Evolutionary conservation across 148 eudicot genomes (phyloP).

Genomic region (Vaccinium darrowii): DNA sequence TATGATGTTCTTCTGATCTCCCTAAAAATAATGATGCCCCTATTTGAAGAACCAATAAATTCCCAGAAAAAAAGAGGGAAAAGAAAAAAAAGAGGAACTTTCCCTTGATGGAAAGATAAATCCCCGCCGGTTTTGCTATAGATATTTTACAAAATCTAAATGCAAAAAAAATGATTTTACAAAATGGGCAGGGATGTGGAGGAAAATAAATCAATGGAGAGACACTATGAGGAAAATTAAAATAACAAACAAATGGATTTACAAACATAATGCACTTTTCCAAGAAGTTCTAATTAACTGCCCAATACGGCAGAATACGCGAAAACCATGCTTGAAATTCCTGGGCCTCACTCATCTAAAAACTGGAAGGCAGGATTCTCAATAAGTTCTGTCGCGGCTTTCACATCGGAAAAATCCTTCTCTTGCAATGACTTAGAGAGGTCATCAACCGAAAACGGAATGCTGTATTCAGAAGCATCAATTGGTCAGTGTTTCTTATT

Average conservation of each 20-base stretch:
- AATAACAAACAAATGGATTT: constrained; percentile 14
- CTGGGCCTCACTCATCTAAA: constrained; percentile 66
- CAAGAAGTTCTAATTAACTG: background rate
- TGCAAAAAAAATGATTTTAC: constrained; percentile 18
- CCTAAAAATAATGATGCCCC: constrained; percentile 37
- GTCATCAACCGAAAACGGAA: constrained; percentile 93
- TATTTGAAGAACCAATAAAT: constrained; percentile 18
- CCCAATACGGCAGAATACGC: constrained; percentile 21
- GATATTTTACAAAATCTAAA: constrained; percentile 17
- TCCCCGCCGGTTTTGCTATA: constrained; percentile 20
- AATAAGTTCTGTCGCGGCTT: constrained; percentile 69
- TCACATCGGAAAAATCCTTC: constrained; percentile 78
- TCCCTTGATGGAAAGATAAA: background rate
- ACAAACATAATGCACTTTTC: constrained; percentile 17
- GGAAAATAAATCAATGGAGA: constrained; percentile 9
- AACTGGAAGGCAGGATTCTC: constrained; percentile 93
- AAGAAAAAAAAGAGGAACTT: background rate
- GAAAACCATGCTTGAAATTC: constrained; percentile 22
- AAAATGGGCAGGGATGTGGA: constrained; percentile 20
- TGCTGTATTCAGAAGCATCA: constrained; percentile 47
- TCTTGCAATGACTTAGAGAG: constrained; percentile 66
- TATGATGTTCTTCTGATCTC: constrained; percentile 1
- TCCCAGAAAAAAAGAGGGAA: background rate
- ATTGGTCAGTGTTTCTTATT: background rate
- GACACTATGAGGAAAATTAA: background rate